Evolutionary conservation across 2,329 filamentous ascomycete genomes (phyloP), one percentile per base, ranked within the genome.

Genomic region (Cladosporium velox): DNA sequence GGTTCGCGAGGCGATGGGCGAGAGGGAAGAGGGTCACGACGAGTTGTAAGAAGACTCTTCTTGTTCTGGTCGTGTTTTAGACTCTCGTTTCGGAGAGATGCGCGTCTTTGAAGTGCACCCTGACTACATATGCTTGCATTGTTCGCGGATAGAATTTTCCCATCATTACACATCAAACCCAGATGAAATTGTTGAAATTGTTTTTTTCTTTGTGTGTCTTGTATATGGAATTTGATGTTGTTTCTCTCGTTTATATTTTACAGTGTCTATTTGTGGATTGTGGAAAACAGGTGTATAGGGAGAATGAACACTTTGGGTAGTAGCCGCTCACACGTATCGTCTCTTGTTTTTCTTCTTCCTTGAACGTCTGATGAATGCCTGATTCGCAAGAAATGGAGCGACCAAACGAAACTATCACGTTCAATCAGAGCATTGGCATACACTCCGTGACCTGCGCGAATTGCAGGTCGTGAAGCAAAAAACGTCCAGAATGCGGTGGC

Each of bases 1-100:
- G 69, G 66, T 73, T 18, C 59, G 51, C 35, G 65, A 75, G 68
- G 60, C 26, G 55, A 57, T 61, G 49, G 59, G 35, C 15, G 59
- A 64, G 26, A 64, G n/a, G 60, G 15, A 41, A 41, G 65, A 66
- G 51, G 55, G 54, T 26, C 66, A 67, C 15, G 69, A 70, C 59
- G 69, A 70, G 59, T 62, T 70, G 59, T 70, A 68, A 54, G 28
- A 32, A 32, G 14, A 15, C 12, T 14, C 12, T 35, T 32, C 15
- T 52, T 52, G 15, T n/a, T 54, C 7, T n/a, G 38, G 35, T 7
- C 38, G 38, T 44, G 6, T 7, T 21, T 44, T 44, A 44, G 38
- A n/a, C 38, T n/a, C 18, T 44, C 7, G n/a, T 44, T 44, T 10
- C 24, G 15, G 2, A 44, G 7, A 18, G 18, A 44, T 10, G 38